Base-by-base conservation (phyloP, 2,329 filamentous ascomycete species). In the Aspergillus felis region DNA sequence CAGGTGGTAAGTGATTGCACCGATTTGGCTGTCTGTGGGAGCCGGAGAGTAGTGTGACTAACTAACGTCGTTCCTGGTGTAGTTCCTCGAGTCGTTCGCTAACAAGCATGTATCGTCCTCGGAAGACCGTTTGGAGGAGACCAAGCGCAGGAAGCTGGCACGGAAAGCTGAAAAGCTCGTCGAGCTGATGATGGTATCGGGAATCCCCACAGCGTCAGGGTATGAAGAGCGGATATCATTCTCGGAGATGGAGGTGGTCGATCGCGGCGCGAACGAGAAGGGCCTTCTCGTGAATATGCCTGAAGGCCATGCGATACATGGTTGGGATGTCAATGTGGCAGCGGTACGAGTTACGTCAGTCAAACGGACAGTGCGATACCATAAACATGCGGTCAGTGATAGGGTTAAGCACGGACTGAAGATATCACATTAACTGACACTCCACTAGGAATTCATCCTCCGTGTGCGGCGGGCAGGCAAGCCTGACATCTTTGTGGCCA, bases 111-210 rank as follows among this genome's bases (percentile, higher is more conserved):
- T 99, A 47, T 97, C 93, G 2, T 96, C 92, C 5, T 97, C 93
- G 4, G 94, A 97, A 76, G 94, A 99, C 72, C 86, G 94, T 3
- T 79, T 97, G 29, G 94, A 99, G 76, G 92, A 97, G 76, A 97
- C 94, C 9, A 99, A 99, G 79, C 85, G 94, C 57, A 84, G 87
- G 63, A 99, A 99, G 75, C 79, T 99, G 63, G 93, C 94, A 3
- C 82, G 88, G 66, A 99, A 99, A 82, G 91, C 90, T 50, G 88
- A 94, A 74, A 99, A 99, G 79, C 79, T 99, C 57, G 91, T 99
- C 10, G 94, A 99, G 80, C 81, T 99, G 60, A 99, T 99, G 94
- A 97, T 99, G 92, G 94, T 99, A 8, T 97, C 93, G 7, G 94
- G 94, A 41, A 89, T 99, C 57, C 91, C 90, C 35, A 99, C 94